Percentiles rank a stretch among this genome's conserved stretches.
phyloP scores from a whole-genome alignment of 495 filamentous ascomycete genomes.

The Rhypophila decipiens region DNA sequence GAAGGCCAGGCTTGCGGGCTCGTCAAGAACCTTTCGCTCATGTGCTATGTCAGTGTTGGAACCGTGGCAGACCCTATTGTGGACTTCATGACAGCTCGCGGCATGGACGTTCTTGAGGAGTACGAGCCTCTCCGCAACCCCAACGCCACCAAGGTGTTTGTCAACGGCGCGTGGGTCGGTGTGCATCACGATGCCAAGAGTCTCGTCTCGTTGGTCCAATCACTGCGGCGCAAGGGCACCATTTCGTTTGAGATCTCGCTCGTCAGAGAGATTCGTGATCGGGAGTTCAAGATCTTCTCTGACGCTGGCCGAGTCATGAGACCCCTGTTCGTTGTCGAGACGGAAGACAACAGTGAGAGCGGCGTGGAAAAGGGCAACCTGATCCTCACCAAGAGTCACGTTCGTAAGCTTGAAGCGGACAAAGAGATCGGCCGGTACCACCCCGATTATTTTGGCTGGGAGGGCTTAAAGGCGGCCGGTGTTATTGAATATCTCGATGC shows the following conservation, averaged over 20 bases:
- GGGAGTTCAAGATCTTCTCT: constrained; percentile 98
- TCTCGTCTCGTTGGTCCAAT: constrained; percentile 68
- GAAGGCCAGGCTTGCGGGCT: constrained; percentile 98
- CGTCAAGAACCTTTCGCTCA: constrained; percentile 95
- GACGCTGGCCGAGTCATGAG: constrained; percentile 92
- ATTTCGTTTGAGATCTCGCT: constrained; percentile 88
- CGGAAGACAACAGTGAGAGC: constrained; percentile 60
- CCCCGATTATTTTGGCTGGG: constrained; percentile 74
- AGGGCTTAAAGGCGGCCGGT: constrained; percentile 70
- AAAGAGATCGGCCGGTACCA: constrained; percentile 50
- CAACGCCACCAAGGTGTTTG: constrained; percentile 93
- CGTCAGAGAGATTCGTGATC: constrained; percentile 88
- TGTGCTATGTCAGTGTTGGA: constrained; percentile 96
- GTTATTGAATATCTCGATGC: constrained; percentile 94
- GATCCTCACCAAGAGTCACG: constrained; percentile 76
- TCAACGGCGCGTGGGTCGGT: constrained; percentile 97
- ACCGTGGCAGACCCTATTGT: constrained; percentile 82
- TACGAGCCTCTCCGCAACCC: constrained; percentile 85
- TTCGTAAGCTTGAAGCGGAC: constrained; percentile 54
- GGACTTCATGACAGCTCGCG: constrained; percentile 87
- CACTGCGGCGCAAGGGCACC: constrained; percentile 67
- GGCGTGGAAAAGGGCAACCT: constrained; percentile 68
- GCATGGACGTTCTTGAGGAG: constrained; percentile 95
- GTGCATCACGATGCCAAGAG: constrained; percentile 75
- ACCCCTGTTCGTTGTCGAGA: constrained; percentile 76